Conservation (phyloP, 2,329 filamentous ascomycete genomes). For the Neophaeococcomyces mojaviensis region DNA sequence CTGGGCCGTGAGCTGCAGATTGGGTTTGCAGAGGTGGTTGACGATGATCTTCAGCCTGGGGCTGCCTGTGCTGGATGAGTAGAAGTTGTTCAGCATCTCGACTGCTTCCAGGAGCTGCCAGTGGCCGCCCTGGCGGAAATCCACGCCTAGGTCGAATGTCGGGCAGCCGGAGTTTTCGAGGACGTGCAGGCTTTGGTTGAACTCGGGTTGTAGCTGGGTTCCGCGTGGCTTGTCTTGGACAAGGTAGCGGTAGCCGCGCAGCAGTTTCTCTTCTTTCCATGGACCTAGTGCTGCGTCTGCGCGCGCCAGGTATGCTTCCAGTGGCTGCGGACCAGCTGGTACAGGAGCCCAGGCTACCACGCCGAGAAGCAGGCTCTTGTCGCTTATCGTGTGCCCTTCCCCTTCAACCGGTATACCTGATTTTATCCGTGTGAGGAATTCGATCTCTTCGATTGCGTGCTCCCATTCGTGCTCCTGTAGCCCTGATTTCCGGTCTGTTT, state of each 20-base stretch:
- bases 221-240: slow-evolving; percentile 68
- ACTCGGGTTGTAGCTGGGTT: slow-evolving; percentile 55
- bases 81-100: slow-evolving; percentile 62
- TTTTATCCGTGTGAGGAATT: slow-evolving; percentile 59
- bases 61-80: slow-evolving; percentile 39
- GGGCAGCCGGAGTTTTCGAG: background rate
- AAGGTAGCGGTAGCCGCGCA: slow-evolving; percentile 76
- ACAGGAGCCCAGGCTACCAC: slow-evolving; percentile 84
- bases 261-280: slow-evolving; percentile 36
- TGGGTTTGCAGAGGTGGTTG: slow-evolving; percentile 86
- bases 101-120: slow-evolving; percentile 65
- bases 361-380: slow-evolving; percentile 54
- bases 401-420: slow-evolving; percentile 50
- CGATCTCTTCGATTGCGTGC: slow-evolving; percentile 63
- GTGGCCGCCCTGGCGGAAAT: slow-evolving; percentile 68
- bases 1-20: slow-evolving; percentile 48
- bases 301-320: slow-evolving; percentile 58
- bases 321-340: slow-evolving; percentile 51
- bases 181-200: slow-evolving; percentile 57
- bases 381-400: slow-evolving; percentile 50
- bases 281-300: slow-evolving; percentile 30
- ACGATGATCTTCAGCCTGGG: slow-evolving; percentile 61
- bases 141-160: slow-evolving; percentile 76
- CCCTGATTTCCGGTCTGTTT: slow-evolving; percentile 67
- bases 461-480: slow-evolving; percentile 53